Evolutionary conservation across 169 alveolate species (phyloP), one percentile per base, ranked within the genome.

Genomic region (Plasmodium chabaudi): DNA sequence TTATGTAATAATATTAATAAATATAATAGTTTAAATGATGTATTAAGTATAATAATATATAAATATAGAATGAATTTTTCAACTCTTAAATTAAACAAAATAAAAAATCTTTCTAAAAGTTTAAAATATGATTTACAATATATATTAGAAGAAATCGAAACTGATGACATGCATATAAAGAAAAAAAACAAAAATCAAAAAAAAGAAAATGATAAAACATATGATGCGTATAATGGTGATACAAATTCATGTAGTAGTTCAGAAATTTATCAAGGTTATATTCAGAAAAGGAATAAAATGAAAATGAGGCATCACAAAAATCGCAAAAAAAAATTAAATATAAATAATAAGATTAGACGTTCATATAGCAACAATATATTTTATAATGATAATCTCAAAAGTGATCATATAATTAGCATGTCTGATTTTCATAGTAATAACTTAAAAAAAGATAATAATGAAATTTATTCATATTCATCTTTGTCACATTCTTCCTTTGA

Each of bases 61-160:
- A 65, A 57, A 15, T 82, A 23, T 59, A 82, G 63, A 15, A 67
- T 65, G 21, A 82, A 55, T 13, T 82, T 82, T 47, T 82, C 90
- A 4, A 67, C n/a, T 13, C 34, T 82, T 9, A 53, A 55, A 70
- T 2, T 34, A 17, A 53, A 82, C 9, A 51, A 19, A 5, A 59
- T 82, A 13, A 82, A 23, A 1, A 82, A 67, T 34, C 34, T 67
- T 13, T 13, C n/a, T 25, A 82, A 60, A 23, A 71, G n/a, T 42
- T 53, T 21, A 61, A 39, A 55, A 47, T 1, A 65, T 6, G 61
- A 67, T 59, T 55, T 82, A 68, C 25, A 42, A 19, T 25, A 82
- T 6, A n/a, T 59, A 6, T 60, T 82, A 53, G 55, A 51, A 10
- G 60, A 55, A 25, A 13, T 51, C 34, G 12, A 51, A n/a, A 25